phyloP scores from a whole-genome alignment of 2,329 filamentous ascomycete species.

The Cladophialophora immunda region DNA sequence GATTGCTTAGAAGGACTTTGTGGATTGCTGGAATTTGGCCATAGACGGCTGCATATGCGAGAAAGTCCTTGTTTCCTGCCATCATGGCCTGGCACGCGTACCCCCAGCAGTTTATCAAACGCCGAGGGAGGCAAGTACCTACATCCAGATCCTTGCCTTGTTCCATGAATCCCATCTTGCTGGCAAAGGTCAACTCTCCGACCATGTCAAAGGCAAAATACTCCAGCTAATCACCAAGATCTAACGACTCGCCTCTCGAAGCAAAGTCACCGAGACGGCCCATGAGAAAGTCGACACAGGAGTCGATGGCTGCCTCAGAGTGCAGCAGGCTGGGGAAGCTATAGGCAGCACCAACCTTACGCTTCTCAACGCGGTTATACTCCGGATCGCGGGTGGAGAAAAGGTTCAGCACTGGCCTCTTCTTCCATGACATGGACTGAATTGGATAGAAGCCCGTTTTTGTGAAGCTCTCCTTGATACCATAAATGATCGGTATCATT shows the following conservation, averaged over 20 bases:
- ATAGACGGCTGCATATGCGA: constrained; percentile 42
- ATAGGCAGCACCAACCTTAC: constrained; percentile 39
- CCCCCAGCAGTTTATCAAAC: not conserved
- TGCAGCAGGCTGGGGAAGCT: constrained; percentile 41
- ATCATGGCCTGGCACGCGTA: constrained; percentile 42
- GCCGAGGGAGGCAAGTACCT: not conserved
- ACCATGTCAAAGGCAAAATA: constrained; percentile 55
- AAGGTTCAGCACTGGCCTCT: constrained; percentile 72
- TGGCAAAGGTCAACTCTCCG: constrained; percentile 53
- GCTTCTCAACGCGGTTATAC: constrained; percentile 64
- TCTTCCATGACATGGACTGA: constrained; percentile 55
- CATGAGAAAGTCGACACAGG: constrained; percentile 68
- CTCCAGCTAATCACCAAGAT: constrained; percentile 68
- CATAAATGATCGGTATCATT: constrained; percentile 36
- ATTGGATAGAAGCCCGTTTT: constrained; percentile 39
- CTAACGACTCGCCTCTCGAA: constrained; percentile 47
- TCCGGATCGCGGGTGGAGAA: constrained; percentile 79
- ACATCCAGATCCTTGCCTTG: constrained; percentile 51
- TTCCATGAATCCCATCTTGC: constrained; percentile 55
- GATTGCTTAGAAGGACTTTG: constrained; percentile 43
- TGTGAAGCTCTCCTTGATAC: constrained; percentile 38
- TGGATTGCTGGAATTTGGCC: constrained; percentile 45
- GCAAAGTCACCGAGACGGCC: constrained; percentile 50
- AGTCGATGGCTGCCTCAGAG: constrained; percentile 41
- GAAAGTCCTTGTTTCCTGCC: constrained; percentile 43